Evolutionary conservation across 2,329 filamentous ascomycete species (phyloP), one percentile per base, ranked within the genome.

Genomic region (Myriosclerotinia duriaeana): DNA sequence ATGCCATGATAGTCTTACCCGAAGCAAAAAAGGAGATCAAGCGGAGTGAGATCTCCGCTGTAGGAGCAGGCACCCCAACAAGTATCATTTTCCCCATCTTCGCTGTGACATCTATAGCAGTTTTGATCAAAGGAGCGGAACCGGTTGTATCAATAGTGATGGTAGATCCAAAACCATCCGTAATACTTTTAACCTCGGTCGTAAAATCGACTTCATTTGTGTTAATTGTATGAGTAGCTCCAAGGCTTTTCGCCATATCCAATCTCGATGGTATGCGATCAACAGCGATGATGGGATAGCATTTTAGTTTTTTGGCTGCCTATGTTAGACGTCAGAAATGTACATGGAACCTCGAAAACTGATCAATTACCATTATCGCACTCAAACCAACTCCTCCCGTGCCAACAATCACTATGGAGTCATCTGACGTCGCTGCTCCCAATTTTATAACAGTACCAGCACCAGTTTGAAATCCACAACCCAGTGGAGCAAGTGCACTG

Each of bases 381-480:
- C 72, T 69, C 34, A 78, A 66, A 2, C 77, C 77, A 2, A 78
- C 77, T 3, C 71, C 69, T 1, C 77, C 77, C 2, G 71, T 69
- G 2, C 77, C 77, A 30, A 77, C 73, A 8, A 78, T 70, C 0
- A 70, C 75, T 1, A 78, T 72, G 1, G 73, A 67, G 34, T 66
- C 58, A 2, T 71, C 68, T 6, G 65, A 59, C 42, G 66, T 54
- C 5, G 71, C 67, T 38, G 71, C 64, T 11, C 74, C 66, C 0
- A 70, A 67, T 53, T 77, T 74, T 5, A 73, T 63, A 2, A 77
- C 69, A 7, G 72, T 68, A 2, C 74, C 75, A 1, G 71, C 71
- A 3, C 76, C 76, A 14, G 76, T 76, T 68, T 75, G 73, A 60
- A 77, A 67, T 2, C 76, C 73, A 53, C 76, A 78, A 2, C 76